phyloP scores from a whole-genome alignment of 768 basidiomycete genomes.

The Serendipita indica region DNA sequence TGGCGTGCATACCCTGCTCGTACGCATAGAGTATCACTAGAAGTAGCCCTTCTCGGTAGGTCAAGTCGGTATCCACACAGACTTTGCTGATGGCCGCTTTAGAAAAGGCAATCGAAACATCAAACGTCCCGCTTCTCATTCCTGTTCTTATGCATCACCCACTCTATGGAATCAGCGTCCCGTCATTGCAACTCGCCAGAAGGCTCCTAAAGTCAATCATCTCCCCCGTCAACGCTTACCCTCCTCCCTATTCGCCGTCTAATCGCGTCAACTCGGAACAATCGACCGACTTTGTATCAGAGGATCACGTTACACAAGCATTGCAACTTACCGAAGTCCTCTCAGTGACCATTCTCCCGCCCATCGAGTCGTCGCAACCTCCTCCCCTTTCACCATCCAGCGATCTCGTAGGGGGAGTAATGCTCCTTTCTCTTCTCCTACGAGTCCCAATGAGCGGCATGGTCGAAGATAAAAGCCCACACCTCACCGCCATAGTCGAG shows the following conservation, averaged over 20 bases:
- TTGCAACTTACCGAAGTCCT: background rate
- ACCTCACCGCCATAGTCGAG: background rate
- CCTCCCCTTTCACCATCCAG: background rate
- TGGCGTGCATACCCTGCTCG: background rate
- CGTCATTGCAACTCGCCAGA: background rate
- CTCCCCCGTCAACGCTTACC: background rate
- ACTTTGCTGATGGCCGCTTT: background rate
- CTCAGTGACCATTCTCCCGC: background rate
- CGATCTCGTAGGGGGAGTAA: background rate
- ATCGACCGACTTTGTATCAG: background rate
- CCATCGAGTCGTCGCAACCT: background rate
- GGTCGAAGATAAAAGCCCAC: background rate
- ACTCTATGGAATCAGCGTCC: slow-evolving; percentile 1
- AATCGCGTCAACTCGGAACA: background rate
- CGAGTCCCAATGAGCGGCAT: background rate
- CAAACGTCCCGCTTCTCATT: background rate
- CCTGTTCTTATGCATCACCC: background rate
- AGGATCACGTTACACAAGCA: background rate
- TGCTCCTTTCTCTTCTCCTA: background rate
- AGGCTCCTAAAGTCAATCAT: background rate
- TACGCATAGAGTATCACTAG: background rate
- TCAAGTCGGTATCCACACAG: no score
- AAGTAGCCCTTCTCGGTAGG: background rate
- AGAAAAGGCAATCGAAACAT: background rate
- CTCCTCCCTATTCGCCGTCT: background rate